Percentiles rank a stretch among this genome's conserved stretches.
phyloP scores from a whole-genome alignment of 1,139 yeast species.

The Protomyces macrosporus region DNA sequence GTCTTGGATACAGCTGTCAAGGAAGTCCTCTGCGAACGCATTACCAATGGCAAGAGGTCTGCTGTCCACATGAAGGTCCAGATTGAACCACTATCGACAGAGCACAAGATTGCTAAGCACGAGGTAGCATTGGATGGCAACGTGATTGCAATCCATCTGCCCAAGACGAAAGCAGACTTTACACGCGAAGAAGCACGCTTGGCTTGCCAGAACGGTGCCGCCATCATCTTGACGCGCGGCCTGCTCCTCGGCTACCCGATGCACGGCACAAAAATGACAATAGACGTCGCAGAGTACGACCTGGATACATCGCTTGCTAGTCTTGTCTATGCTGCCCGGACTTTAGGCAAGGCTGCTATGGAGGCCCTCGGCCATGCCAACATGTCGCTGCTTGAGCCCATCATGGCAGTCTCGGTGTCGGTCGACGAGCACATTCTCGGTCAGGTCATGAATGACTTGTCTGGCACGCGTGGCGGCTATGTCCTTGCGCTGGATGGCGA shows the following conservation, averaged over 20 bases:
- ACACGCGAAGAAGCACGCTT: constrained; percentile 32
- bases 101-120: background rate
- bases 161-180: constrained; percentile 6
- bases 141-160: background rate
- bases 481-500: constrained; percentile 48
- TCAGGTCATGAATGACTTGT: constrained; percentile 72
- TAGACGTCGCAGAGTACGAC: constrained; percentile 47
- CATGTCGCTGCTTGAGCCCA: constrained; percentile 70
- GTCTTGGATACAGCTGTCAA: background rate
- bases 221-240: constrained; percentile 75
- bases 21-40: constrained; percentile 5
- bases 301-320: constrained; percentile 36
- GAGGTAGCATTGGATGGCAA: constrained; percentile 2
- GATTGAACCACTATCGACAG: background rate
- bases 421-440: constrained; percentile 73
- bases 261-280: constrained; percentile 54
- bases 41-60: background rate
- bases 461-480: constrained; percentile 63
- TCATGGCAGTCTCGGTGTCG: constrained; percentile 70
- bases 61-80: background rate
- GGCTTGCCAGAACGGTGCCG: constrained; percentile 43
- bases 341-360: constrained; percentile 44
- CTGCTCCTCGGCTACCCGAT: constrained; percentile 57
- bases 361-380: constrained; percentile 35
- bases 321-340: constrained; percentile 46